phyloP scores from a whole-genome alignment of 2,329 filamentous ascomycete species.

The Fonsecaea erecta region DNA sequence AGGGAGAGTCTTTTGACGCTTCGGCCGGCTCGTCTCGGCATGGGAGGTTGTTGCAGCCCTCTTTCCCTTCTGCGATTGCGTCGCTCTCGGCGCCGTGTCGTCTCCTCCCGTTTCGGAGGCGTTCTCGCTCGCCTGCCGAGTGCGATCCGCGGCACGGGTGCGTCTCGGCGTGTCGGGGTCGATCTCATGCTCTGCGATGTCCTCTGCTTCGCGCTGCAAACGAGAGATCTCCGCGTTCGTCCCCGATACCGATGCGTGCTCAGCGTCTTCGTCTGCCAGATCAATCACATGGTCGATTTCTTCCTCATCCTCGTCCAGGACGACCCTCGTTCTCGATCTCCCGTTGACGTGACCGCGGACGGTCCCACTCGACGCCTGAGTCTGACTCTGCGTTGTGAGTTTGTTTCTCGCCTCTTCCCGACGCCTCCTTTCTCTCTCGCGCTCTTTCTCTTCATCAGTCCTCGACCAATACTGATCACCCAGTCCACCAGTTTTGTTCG shows the following conservation, averaged over 20 bases:
- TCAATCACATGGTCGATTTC: slow-evolving; percentile 13
- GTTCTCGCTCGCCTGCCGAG: slow-evolving; percentile 10
- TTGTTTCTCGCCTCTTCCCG: slow-evolving; percentile 34
- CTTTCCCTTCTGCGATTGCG: slow-evolving; percentile 27
- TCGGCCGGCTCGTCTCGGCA: slow-evolving; percentile 18
- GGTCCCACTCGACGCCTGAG: slow-evolving; percentile 31
- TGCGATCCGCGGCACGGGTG: slow-evolving; percentile 32
- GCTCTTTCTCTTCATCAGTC: slow-evolving; percentile 41
- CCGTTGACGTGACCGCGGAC: slow-evolving; percentile 20
- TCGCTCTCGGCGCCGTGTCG: slow-evolving; percentile 6
- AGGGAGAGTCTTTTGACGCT: slow-evolving; percentile 42
- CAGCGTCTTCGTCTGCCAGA: slow-evolving; percentile 16
- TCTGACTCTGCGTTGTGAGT: slow-evolving; percentile 35
- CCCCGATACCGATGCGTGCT: slow-evolving; percentile 11
- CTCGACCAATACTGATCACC: slow-evolving; percentile 75
- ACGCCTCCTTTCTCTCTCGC: slow-evolving; percentile 41
- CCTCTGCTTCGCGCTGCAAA: slow-evolving; percentile 35
- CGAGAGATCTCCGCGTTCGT: slow-evolving; percentile 27
- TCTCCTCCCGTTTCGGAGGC: slow-evolving; percentile 1
- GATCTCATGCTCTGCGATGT: slow-evolving; percentile 36
- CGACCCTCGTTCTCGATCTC: slow-evolving; percentile 16
- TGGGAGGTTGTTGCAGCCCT: slow-evolving; percentile 21
- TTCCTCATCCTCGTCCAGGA: slow-evolving; percentile 40
- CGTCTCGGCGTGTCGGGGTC: slow-evolving; percentile 35
- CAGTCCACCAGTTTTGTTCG: slow-evolving; percentile 72